phyloP scores from a whole-genome alignment of 768 basidiomycete genomes.

The Cystoderma amianthinum region DNA sequence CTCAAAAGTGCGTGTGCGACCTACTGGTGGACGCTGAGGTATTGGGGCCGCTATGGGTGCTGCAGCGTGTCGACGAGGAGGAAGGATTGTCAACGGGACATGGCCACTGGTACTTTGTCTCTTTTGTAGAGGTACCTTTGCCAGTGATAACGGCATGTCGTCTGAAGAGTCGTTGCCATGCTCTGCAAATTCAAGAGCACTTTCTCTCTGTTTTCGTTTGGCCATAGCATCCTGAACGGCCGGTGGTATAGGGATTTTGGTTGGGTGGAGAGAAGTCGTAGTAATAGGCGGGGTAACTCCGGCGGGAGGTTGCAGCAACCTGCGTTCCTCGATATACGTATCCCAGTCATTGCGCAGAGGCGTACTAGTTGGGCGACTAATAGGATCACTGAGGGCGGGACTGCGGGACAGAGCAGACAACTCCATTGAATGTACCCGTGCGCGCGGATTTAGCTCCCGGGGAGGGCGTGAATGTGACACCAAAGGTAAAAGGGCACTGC shows the following conservation, averaged over 20 bases:
- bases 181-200: constrained; percentile 43
- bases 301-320: constrained; percentile 76
- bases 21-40: constrained; percentile 41
- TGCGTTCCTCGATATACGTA: constrained; percentile 76
- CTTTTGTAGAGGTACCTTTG: constrained; percentile 14
- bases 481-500: constrained; percentile 36
- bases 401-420: constrained; percentile 39
- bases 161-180: constrained; percentile 37
- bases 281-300: constrained; percentile 76
- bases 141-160: constrained; percentile 35
- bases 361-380: constrained; percentile 64
- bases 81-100: constrained; percentile 38
- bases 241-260: constrained; percentile 51
- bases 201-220: constrained; percentile 68
- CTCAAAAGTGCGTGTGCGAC: constrained; percentile 74
- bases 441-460: constrained; percentile 60
- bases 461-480: constrained; percentile 64
- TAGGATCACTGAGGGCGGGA: constrained; percentile 40
- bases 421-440: constrained; percentile 70
- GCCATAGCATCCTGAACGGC: constrained; percentile 73
- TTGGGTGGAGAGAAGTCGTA: constrained; percentile 39
- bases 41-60: constrained; percentile 30
- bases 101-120: constrained; percentile 15
- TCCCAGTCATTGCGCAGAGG: constrained; percentile 85
- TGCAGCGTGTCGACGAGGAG: constrained; percentile 35